Evolutionary conservation across 129 eudicot genomes (phyloP).

Genomic region (Calendula officinalis): DNA sequence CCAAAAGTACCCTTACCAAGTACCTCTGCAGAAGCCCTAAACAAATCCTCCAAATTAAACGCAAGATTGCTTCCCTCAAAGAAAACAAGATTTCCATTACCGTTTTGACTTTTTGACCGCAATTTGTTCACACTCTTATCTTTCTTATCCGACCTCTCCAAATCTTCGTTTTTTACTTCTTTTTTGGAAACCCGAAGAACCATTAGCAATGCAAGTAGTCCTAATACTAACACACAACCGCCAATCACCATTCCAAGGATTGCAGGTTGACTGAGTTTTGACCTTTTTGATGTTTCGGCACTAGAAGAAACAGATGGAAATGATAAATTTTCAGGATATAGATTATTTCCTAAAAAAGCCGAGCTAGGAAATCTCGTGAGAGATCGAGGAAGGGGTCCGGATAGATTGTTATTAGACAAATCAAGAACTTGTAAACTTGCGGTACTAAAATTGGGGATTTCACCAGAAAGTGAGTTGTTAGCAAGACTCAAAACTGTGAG

Average conservation of each 20-base stretch:
- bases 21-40: slow-evolving; percentile 95
- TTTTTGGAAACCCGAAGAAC: slow-evolving; percentile 36
- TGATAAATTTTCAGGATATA: slow-evolving; percentile 30
- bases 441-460: slow-evolving; percentile 62
- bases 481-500: slow-evolving; percentile 68
- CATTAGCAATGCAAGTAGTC: slow-evolving; percentile 40
- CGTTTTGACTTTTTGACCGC: slow-evolving; percentile 43
- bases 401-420: slow-evolving; percentile 68
- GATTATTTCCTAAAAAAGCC: slow-evolving; percentile 60
- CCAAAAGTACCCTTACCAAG: slow-evolving; percentile 91
- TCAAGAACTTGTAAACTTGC: slow-evolving; percentile 59
- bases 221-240: slow-evolving; percentile 42
- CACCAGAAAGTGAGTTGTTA: slow-evolving; percentile 75
- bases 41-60: slow-evolving; percentile 81
- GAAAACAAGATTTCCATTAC: slow-evolving; percentile 50
- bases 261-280: slow-evolving; percentile 55
- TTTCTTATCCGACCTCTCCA: slow-evolving; percentile 32
- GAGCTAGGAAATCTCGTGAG: slow-evolving; percentile 64
- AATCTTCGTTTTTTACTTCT: slow-evolving; percentile 21
- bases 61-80: slow-evolving; percentile 74
- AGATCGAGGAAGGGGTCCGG: slow-evolving; percentile 60
- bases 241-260: slow-evolving; percentile 75
- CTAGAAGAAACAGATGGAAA: slow-evolving; percentile 40
- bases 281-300: slow-evolving; percentile 35
- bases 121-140: slow-evolving; percentile 28